Evolutionary conservation across 768 basidiomycete genomes (phyloP).

Genomic region (Kwoniella pini): DNA sequence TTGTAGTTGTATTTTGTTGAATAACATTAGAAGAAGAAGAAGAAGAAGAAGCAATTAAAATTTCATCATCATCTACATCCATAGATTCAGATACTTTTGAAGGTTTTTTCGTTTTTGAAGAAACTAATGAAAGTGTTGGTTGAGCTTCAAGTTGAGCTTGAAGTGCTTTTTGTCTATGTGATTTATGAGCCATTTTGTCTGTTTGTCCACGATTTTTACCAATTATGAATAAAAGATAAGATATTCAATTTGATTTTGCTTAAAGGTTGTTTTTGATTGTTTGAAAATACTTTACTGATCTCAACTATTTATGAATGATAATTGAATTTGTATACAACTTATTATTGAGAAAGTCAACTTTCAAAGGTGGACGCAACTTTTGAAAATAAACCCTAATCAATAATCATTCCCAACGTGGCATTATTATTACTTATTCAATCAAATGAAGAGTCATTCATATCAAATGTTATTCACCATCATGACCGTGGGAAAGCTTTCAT

Average conservation of each 20-base stretch:
- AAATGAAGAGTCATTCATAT: background rate
- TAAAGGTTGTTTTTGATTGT: too few relatives aligned
- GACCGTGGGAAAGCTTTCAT: background rate
- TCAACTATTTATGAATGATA: too few relatives aligned
- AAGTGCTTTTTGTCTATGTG: constrained; percentile 53
- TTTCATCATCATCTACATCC: constrained; percentile 54
- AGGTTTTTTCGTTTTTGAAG: constrained; percentile 28
- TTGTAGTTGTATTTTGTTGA: constrained; percentile 4
- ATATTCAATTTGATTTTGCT: too few relatives aligned
- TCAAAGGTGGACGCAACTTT: constrained; percentile 3
- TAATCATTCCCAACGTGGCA: background rate
- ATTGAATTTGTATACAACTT: too few relatives aligned
- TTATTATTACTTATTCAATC: background rate
- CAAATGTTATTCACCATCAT: background rate
- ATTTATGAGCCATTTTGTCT: constrained; percentile 50
- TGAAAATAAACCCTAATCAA: background rate
- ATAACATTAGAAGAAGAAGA: constrained; percentile 52
- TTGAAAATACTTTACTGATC: too few relatives aligned
- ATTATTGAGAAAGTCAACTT: too few relatives aligned
- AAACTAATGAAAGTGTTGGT: constrained; percentile 46
- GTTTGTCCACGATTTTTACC: background rate
- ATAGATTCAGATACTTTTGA: constrained; percentile 15
- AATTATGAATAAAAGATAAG: background rate
- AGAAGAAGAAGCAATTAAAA: constrained; percentile 66
- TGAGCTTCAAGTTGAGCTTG: constrained; percentile 51